Evolutionary conservation across 2,329 filamentous ascomycete genomes (phyloP).

Genomic region (Sodiomyces alkalinus): DNA sequence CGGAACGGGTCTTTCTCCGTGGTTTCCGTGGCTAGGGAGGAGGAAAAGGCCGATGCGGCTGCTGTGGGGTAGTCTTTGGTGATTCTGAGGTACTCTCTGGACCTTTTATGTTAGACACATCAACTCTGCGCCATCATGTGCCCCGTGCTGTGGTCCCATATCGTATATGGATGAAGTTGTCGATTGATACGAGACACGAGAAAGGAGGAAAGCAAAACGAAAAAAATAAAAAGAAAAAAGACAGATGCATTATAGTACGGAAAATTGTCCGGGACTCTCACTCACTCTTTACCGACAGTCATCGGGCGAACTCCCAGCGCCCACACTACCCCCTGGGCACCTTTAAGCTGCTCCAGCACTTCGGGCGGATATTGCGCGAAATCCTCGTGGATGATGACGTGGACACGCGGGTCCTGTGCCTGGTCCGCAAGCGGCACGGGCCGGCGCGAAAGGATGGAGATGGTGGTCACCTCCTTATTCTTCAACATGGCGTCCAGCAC

Average conservation of each 20-base stretch:
- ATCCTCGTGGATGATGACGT: constrained; percentile 53
- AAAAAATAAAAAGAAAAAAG: too few relatives aligned
- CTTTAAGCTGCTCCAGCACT: constrained; percentile 43
- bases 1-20: constrained; percentile 36
- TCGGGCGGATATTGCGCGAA: constrained; percentile 43
- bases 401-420: constrained; percentile 39
- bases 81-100: constrained; percentile 48
- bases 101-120: too few relatives aligned
- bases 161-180: too few relatives aligned
- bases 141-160: too few relatives aligned
- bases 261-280: too few relatives aligned
- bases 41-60: constrained; percentile 48
- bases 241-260: too few relatives aligned
- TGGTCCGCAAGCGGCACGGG: constrained; percentile 48
- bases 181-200: too few relatives aligned
- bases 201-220: too few relatives aligned
- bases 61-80: constrained; percentile 51
- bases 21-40: constrained; percentile 27
- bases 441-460: constrained; percentile 52
- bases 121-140: too few relatives aligned
- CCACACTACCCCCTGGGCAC: constrained; percentile 58
- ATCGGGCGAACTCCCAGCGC: constrained; percentile 51
- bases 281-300: constrained; percentile 42
- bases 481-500: constrained; percentile 48
- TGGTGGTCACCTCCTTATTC: constrained; percentile 39